These are phyloP conservation scores for Begonia masoniana DNA, from an alignment of 306 rosid genomes.

Conservation along the genomic window DNA sequence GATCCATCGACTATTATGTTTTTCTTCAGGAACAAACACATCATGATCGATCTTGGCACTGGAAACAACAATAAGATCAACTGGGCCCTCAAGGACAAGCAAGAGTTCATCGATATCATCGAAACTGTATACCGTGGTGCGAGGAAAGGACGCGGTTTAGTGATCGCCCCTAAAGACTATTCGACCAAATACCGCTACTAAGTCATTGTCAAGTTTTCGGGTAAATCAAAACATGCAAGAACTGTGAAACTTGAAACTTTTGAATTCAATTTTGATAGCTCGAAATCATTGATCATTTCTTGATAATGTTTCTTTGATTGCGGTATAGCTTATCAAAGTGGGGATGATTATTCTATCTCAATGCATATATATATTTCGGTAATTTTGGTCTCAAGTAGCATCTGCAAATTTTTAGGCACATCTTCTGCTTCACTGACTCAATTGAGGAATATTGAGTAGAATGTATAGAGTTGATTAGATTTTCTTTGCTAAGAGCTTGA, in stretches of 20 bases:
- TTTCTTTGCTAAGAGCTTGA: too few relatives aligned
- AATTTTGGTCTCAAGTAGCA: too few relatives aligned
- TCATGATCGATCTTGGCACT: conserved; percentile 96
- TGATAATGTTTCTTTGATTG: too few relatives aligned
- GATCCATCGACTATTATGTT: conserved; percentile 92
- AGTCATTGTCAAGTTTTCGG: not conserved
- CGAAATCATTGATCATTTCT: too few relatives aligned
- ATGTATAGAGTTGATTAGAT: too few relatives aligned
- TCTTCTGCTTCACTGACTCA: too few relatives aligned
- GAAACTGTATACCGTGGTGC: conserved; percentile 88
- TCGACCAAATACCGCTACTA: conserved; percentile 96
- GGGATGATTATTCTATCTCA: too few relatives aligned
- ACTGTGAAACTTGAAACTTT: not conserved
- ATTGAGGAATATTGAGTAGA: too few relatives aligned
- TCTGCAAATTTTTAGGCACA: too few relatives aligned
- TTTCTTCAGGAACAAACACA: conserved; percentile 93
- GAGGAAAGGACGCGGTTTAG: conserved; percentile 83
- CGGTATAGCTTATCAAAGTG: too few relatives aligned
- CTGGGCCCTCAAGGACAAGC: conserved; percentile 97
- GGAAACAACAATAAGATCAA: conserved; percentile 97
- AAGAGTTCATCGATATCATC: conserved; percentile 79
- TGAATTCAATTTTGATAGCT: too few relatives aligned
- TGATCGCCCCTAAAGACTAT: conserved; percentile 90
- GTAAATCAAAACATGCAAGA: not conserved
- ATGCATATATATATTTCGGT: too few relatives aligned